Evolutionary conservation across 768 basidiomycete genomes (phyloP).

Genomic region (Rhodotorula diobovata): DNA sequence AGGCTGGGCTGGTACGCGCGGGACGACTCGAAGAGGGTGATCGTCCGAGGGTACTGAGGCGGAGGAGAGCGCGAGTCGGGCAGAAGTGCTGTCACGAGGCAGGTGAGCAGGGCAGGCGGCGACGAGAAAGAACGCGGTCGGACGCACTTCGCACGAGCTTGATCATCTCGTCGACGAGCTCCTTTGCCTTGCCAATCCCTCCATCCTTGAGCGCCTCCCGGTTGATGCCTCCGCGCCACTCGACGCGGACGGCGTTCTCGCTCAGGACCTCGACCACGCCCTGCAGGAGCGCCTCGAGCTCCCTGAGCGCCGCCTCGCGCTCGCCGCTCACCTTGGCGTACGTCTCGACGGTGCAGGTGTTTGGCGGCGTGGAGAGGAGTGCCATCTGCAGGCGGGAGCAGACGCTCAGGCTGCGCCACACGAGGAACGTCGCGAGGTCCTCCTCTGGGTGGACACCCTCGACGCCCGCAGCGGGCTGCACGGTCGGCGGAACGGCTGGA

Average conservation of each 20-base stretch:
- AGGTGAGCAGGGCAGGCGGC: not conserved
- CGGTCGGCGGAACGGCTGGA: not conserved
- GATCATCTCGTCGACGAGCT: conserved; percentile 29
- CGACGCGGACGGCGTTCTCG: conserved; percentile 23
- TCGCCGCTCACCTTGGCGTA: conserved; percentile 1
- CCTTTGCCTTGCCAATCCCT: conserved; percentile 28
- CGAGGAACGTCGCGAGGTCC: conserved; percentile 38
- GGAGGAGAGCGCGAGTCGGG: not conserved
- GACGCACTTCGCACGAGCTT: conserved; percentile 20
- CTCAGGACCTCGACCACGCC: conserved; percentile 15
- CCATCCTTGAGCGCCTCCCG: conserved; percentile 3
- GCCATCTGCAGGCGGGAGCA: conserved; percentile 17
- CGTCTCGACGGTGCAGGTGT: too few species aligned
- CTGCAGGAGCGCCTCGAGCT: conserved; percentile 20
- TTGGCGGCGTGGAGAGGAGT: not conserved
- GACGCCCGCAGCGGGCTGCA: not conserved
- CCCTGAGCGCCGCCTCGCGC: not conserved
- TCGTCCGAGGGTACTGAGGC: conserved; percentile 1
- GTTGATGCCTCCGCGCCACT: not conserved
- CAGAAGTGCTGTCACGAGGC: not conserved
- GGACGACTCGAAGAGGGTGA: conserved; percentile 20
- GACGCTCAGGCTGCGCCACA: conserved; percentile 16
- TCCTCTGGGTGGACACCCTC: conserved; percentile 24
- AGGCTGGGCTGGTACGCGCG: conserved; percentile 2
- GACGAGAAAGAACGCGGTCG: not conserved